Base-by-base conservation (phyloP, 1,284 basidiomycete species). In the Clitocybe nebularis region DNA sequence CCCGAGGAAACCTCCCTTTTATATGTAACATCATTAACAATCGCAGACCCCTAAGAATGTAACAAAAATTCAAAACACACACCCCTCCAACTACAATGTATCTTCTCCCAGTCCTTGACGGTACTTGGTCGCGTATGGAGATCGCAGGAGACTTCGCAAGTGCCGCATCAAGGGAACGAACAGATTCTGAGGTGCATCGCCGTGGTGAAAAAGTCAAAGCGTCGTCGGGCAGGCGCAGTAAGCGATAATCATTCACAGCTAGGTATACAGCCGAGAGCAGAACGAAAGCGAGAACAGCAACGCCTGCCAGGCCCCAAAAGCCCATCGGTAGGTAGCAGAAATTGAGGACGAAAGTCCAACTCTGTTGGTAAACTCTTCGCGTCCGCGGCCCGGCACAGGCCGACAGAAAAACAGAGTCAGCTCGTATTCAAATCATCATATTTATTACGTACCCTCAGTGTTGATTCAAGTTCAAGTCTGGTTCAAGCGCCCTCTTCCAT, bases 1-100 rank as follows among this genome's bases (percentile, higher is more conserved):
- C 7, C 85, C 85, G 4, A 87, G 57, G 46, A 86, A 85, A 0
- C 84, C 84, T 2, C 78, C 76, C 81, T 86, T 13, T 9, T 21
- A 11, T 7, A 17, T 20, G 21, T 17, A 36, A 16, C 36, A 19
- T 19, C 11, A 35, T 35, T 19, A 35, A 41, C 24, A 16, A 7
- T 16, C 20, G 36, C 20, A 21, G 11, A 10, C 17, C 17, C n/a
- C n/a, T n/a, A n/a, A 11, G 3, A 36, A 10, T 11, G 14, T 20
- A 20, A 23, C 6, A 36, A 16, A 36, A 28, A 35, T 11, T 6
- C 24, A 19, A 17, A 29, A 21, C 4, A 62, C 65, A 41, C 42
- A 70, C 68, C 39, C 68, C 67, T 29, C 68, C 68, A 14, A 68
- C 62, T n/a, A 71, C 54, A 32, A 71, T 68, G 48, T 71, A 71